Evolutionary conservation across 805 yeast species (phyloP), one percentile per base, ranked within the genome.

Genomic region (Komagataella populi): DNA sequence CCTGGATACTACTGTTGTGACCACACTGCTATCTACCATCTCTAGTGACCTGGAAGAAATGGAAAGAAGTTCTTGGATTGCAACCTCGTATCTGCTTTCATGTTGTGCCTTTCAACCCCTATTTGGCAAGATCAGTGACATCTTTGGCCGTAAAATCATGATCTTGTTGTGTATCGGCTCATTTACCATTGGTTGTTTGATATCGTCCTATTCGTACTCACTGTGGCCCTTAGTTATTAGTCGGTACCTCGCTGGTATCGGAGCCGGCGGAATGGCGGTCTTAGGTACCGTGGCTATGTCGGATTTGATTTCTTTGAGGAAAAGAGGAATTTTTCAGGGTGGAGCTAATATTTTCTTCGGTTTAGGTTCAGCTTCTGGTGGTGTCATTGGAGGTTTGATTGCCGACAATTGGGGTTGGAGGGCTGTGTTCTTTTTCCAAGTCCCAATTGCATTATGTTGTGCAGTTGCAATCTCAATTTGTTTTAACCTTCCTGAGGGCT

Each of bases 221-320:
- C 57, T 73, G 59, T 43, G 70, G 71, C n/a, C 65, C 61, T 64
- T 79, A 64, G 60, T 76, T 59, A 54, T 76, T 24, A 84, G 84
- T 3, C 70, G 87, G 58, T 79, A 87, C 54, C 71, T 88, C 49
- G 81, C 95, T 23, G 96, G 96, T 17, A 75, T 85, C 52, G 96
- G 96, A 22, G 96, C 93, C 8, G 93, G 95, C 5, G 96, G 96
- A 1, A 76, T 88, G 60, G 78, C 83, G 49, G 74, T 90, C 0
- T 68, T 87, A 57, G 77, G 87, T 16, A 82, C 95, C 6, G 84
- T 88, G 52, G 74, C 89, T 2, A 75, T 84, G 57, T 78, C 87
- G 23, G 96, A 88, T 64, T 69, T 87, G 48, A 82, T 89, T 23
- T 81, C 93, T 1, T 73, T 84, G 54, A 72, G 93, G 51, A 78